phyloP scores from a whole-genome alignment of 2,329 filamentous ascomycete species.

The Neopestalotiopsis sp. region DNA sequence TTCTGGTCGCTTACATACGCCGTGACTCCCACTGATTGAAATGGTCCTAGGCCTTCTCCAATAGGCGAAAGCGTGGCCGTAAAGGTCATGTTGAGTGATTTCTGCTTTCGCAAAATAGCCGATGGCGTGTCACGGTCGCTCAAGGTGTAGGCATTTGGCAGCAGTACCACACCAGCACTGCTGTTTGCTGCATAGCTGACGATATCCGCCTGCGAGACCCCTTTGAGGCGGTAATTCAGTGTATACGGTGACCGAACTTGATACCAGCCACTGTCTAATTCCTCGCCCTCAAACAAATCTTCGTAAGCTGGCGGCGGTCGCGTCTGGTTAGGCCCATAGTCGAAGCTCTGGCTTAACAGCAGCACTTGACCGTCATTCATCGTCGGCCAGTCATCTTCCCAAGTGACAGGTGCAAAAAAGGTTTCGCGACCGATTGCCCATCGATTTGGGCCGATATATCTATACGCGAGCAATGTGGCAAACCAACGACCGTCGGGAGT shows the following conservation, averaged over 20 bases:
- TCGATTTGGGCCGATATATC: not conserved
- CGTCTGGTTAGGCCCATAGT: not conserved
- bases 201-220: no score
- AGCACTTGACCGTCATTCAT: not conserved
- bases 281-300: not conserved
- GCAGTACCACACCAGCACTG: not conserved
- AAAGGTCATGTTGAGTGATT: slow-evolving; percentile 37
- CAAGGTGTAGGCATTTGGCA: slow-evolving; percentile 29
- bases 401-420: not conserved
- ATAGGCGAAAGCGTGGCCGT: slow-evolving; percentile 26
- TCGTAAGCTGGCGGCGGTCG: no score
- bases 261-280: not conserved
- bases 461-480: not conserved
- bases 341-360: not conserved
- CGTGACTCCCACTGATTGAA: slow-evolving; percentile 33
- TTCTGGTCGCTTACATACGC: slow-evolving; percentile 32
- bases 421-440: slow-evolving; percentile 7
- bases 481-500: slow-evolving; percentile 1
- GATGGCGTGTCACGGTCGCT: slow-evolving; percentile 36
- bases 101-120: slow-evolving; percentile 36
- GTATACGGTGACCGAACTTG: slow-evolving; percentile 7
- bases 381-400: slow-evolving; percentile 6
- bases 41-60: slow-evolving; percentile 23
- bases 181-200: not conserved
- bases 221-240: not conserved